These are phyloP conservation scores for Neurospora cerealis DNA, from an alignment of 495 filamentous ascomycete genomes.

Conservation along the genomic window DNA sequence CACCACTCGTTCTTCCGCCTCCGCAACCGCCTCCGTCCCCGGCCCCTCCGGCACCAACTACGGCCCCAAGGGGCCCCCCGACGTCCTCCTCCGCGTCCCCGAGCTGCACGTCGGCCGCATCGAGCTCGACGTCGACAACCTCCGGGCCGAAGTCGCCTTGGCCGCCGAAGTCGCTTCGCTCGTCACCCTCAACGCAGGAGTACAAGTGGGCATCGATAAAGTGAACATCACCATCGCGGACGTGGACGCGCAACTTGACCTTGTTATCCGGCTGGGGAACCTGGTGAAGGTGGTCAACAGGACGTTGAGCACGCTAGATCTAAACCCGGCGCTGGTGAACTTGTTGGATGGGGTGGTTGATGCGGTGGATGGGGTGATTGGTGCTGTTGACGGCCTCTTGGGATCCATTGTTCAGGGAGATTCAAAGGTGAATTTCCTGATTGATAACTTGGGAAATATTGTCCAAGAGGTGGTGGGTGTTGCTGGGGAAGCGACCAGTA, in stretches of 20 bases:
- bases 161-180: slow-evolving; percentile 45
- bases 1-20: too few relatives aligned
- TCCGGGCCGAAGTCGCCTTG: slow-evolving; percentile 45
- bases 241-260: slow-evolving; percentile 42
- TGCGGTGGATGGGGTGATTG: slow-evolving; percentile 39
- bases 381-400: slow-evolving; percentile 43
- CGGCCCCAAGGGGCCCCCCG: slow-evolving; percentile 28
- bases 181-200: slow-evolving; percentile 50
- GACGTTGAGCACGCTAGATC: slow-evolving; percentile 42
- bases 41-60: background rate
- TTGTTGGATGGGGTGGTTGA: slow-evolving; percentile 40
- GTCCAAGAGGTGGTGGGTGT: slow-evolving; percentile 40
- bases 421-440: slow-evolving; percentile 40
- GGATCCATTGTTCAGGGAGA: slow-evolving; percentile 44
- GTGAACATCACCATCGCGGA: slow-evolving; percentile 51
- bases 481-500: slow-evolving; percentile 26
- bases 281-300: slow-evolving; percentile 50
- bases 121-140: slow-evolving; percentile 45
- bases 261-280: slow-evolving; percentile 46
- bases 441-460: slow-evolving; percentile 52
- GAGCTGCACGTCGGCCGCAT: slow-evolving; percentile 44
- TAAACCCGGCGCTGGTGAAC: slow-evolving; percentile 48
- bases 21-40: slow-evolving; percentile 11
- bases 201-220: slow-evolving; percentile 40
- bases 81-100: slow-evolving; percentile 45